Percentiles rank a stretch among this genome's conserved stretches.
Evolutionary conservation across 2,329 filamentous ascomycete species (phyloP).

Genomic region (Talaromyces funiculosus): DNA sequence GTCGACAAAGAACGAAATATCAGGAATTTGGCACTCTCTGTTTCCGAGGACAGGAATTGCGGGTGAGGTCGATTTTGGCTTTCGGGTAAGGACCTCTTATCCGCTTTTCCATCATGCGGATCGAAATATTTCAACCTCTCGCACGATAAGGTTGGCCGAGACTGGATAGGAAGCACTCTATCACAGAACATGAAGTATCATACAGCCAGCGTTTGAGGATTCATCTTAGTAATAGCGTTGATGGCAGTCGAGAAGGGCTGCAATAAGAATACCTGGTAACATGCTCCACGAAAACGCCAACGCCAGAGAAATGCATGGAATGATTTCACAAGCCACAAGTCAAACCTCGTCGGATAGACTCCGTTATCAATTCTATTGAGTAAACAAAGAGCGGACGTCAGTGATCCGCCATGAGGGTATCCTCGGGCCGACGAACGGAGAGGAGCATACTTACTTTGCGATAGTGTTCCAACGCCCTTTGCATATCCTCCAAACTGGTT

Average conservation of each 20-base stretch:
- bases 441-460: constrained; percentile 23
- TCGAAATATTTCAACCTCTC: neutral
- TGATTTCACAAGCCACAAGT: neutral
- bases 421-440: neutral
- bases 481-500: constrained; percentile 39
- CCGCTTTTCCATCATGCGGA: neutral
- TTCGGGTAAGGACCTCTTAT: neutral
- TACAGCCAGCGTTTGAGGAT: neutral
- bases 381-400: neutral
- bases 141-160: neutral
- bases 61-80: neutral
- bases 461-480: constrained; percentile 42
- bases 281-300: constrained; percentile 5
- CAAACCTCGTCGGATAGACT: neutral
- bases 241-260: neutral
- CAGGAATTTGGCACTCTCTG: neutral
- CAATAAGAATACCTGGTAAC: neutral
- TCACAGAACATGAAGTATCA: neutral
- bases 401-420: neutral
- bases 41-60: neutral
- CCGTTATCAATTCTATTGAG: constrained; percentile 1
- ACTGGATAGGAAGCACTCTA: neutral
- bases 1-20: neutral
- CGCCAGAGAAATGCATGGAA: constrained; percentile 8
- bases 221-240: neutral